These are phyloP conservation scores for Aspergillus olivimuriae DNA, from an alignment of 495 filamentous ascomycete species.

Conservation along the genomic window DNA sequence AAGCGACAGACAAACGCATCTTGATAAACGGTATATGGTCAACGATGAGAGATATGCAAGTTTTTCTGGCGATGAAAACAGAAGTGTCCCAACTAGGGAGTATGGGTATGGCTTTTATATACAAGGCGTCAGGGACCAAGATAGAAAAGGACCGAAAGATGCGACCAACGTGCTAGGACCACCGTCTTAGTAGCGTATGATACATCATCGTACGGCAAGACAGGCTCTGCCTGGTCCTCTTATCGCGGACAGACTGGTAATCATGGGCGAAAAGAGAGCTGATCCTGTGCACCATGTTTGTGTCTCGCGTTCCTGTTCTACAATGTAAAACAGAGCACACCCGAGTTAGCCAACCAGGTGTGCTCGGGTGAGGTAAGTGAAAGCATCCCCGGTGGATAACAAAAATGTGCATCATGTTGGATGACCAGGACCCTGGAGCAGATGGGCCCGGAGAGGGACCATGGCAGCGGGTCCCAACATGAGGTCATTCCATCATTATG, in stretches of 20 bases:
- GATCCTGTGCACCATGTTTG: neutral
- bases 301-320: neutral
- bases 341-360: neutral
- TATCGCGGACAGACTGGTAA: neutral
- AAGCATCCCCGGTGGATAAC: neutral
- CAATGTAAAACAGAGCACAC: neutral
- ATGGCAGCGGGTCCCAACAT: too few species aligned
- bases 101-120: neutral
- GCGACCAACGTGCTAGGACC: neutral
- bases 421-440: too few species aligned
- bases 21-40: constrained; percentile 1
- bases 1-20: constrained; percentile 20
- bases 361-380: neutral
- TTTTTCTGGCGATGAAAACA: neutral
- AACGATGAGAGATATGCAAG: neutral
- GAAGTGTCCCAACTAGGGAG: too few species aligned
- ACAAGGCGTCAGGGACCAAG: neutral
- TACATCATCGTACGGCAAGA: neutral
- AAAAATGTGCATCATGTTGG: too few species aligned
- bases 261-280: neutral
- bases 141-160: neutral
- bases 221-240: neutral
- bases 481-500: neutral
- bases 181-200: neutral
- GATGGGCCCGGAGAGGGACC: too few species aligned